phyloP scores from a whole-genome alignment of 1,284 basidiomycete genomes.

The Exobasidium cylindrosporum region DNA sequence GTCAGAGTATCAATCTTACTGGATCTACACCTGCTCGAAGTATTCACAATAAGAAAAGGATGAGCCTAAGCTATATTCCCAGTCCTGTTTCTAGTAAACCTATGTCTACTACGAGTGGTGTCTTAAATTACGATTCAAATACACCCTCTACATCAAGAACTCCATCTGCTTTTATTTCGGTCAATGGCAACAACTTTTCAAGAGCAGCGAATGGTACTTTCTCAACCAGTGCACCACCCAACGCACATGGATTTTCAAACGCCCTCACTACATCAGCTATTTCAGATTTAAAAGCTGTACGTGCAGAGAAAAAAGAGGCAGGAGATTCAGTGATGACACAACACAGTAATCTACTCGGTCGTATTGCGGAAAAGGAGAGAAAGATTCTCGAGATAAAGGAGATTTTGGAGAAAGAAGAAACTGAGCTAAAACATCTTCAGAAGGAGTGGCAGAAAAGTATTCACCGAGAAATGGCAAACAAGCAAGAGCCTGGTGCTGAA shows the following conservation, averaged over 20 bases:
- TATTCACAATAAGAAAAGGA: not conserved
- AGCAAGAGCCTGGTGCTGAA: not conserved
- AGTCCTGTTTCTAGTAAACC: not conserved
- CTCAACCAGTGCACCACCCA: not conserved
- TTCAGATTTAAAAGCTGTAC: not conserved
- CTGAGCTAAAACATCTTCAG: not conserved
- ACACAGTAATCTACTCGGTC: not conserved
- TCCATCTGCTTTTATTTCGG: not conserved
- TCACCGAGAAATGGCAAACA: not conserved
- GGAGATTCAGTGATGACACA: conserved; percentile 7
- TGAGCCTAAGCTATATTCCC: conserved; percentile 2
- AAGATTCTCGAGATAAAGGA: conserved; percentile 8
- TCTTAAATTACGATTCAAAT: not conserved
- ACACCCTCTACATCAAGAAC: not conserved
- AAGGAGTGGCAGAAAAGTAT: conserved; percentile 7
- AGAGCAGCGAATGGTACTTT: not conserved
- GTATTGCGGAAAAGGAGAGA: conserved; percentile 14
- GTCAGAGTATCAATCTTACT: not conserved
- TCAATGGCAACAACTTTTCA: not conserved
- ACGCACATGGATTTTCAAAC: not conserved
- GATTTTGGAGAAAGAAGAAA: conserved; percentile 5
- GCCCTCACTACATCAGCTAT: not conserved
- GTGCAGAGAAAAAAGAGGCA: not conserved
- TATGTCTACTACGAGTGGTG: not conserved
- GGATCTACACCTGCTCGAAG: not conserved